Percentiles rank a stretch among this genome's conserved stretches.
phyloP scores from a whole-genome alignment of 805 yeast genomes.

The Cyberlindnera sargentensis region DNA sequence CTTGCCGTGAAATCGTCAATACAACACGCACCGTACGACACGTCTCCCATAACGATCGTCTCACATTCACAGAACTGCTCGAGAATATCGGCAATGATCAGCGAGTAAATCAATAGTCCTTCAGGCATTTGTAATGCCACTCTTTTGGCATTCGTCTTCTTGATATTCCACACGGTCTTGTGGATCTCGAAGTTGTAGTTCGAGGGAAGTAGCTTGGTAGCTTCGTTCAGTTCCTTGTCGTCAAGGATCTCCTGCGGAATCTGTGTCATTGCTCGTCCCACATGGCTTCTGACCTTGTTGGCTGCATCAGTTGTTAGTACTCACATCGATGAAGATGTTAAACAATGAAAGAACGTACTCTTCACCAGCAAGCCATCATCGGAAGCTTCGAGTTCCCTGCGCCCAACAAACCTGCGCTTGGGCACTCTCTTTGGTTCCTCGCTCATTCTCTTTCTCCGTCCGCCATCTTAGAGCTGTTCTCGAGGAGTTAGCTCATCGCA shows the following conservation, averaged over 20 bases:
- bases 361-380: slow-evolving; percentile 17
- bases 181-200: slow-evolving; percentile 95
- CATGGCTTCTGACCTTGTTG: slow-evolving; percentile 26
- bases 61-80: slow-evolving; percentile 88
- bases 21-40: slow-evolving; percentile 97
- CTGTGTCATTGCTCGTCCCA: slow-evolving; percentile 68
- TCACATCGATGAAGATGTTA: background rate
- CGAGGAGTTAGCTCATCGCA: background rate
- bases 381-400: slow-evolving; percentile 19
- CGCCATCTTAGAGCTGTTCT: background rate
- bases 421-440: slow-evolving; percentile 26
- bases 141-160: slow-evolving; percentile 63
- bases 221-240: slow-evolving; percentile 77
- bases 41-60: slow-evolving; percentile 96
- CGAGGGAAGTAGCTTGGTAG: slow-evolving; percentile 73
- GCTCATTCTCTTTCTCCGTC: background rate
- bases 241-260: slow-evolving; percentile 81
- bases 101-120: slow-evolving; percentile 81
- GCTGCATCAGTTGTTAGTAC: slow-evolving; percentile 2
- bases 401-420: slow-evolving; percentile 59
- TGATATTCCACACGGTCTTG: slow-evolving; percentile 90
- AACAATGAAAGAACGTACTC: background rate
- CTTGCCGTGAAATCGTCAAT: slow-evolving; percentile 95
- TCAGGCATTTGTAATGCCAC: slow-evolving; percentile 98
- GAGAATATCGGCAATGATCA: slow-evolving; percentile 84